phyloP scores from a whole-genome alignment of 176 grass and related monocot genomes.

The Raddia guianensis region DNA sequence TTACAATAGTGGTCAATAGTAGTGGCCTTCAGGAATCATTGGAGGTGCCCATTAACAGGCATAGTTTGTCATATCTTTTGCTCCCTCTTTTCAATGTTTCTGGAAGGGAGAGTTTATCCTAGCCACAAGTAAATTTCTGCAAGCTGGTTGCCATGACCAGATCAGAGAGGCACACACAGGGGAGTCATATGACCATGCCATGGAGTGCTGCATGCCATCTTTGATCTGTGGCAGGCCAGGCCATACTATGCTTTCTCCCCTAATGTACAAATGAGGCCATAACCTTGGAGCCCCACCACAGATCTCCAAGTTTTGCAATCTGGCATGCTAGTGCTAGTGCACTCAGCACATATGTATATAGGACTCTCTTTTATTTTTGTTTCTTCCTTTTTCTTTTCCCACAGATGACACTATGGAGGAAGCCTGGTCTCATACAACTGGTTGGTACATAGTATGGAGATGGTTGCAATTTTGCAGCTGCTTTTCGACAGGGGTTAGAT shows the following conservation, averaged over 20 bases:
- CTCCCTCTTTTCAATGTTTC: conserved; percentile 55
- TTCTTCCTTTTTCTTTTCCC: not conserved
- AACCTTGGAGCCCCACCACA: conserved; percentile 39
- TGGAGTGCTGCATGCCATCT: conserved; percentile 35
- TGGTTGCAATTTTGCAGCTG: conserved; percentile 29
- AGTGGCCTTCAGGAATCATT: conserved; percentile 50
- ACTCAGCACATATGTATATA: not conserved
- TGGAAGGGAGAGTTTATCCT: conserved; percentile 34
- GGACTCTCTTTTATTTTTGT: not conserved
- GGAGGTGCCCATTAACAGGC: conserved; percentile 33
- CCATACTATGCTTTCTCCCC: conserved; percentile 27
- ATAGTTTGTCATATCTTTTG: conserved; percentile 47
- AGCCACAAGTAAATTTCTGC: conserved; percentile 24
- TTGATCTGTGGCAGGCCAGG: conserved; percentile 48
- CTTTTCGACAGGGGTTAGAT: conserved; percentile 36
- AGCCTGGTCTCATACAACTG: not conserved
- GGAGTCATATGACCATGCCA: conserved; percentile 36
- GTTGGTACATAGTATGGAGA: conserved; percentile 8
- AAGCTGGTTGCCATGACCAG: conserved; percentile 38
- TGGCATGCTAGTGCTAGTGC: conserved; percentile 9
- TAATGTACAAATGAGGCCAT: conserved; percentile 53
- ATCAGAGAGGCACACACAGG: conserved; percentile 8
- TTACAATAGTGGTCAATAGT: conserved; percentile 41
- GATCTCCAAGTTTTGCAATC: conserved; percentile 26
- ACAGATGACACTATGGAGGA: conserved; percentile 24